A percentile compares a stretch with the other conserved stretches of the same genome.
These are phyloP conservation scores for Porcisia deanei DNA, from an alignment of 208 protist species.

Conservation along the genomic window DNA sequence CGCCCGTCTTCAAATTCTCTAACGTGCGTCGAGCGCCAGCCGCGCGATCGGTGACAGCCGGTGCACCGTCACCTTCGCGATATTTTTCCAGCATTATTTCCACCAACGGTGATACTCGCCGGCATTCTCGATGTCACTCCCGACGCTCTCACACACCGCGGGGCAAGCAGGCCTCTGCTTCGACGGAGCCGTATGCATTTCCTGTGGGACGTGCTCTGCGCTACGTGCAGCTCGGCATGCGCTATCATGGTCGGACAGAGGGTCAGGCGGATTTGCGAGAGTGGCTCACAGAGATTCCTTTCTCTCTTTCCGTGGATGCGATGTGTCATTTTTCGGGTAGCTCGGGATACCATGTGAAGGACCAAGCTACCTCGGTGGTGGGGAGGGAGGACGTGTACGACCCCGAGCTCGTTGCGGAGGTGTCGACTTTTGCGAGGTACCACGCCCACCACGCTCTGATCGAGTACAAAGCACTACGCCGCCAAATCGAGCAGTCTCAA, in stretches of 20 bases:
- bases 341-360: background rate
- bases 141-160: background rate
- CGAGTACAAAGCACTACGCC: slow-evolving; percentile 35
- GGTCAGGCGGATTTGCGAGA: slow-evolving; percentile 8
- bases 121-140: background rate
- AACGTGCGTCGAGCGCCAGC: background rate
- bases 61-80: background rate
- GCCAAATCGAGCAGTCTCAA: slow-evolving; percentile 1
- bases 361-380: background rate
- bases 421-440: slow-evolving; percentile 49
- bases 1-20: background rate
- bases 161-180: background rate
- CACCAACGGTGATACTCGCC: too few relatives aligned
- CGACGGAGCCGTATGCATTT: slow-evolving; percentile 30
- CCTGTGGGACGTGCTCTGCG: slow-evolving; percentile 39
- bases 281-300: slow-evolving; percentile 2
- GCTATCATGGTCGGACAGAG: slow-evolving; percentile 14
- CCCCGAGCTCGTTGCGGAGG: slow-evolving; percentile 15
- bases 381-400: background rate
- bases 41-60: background rate
- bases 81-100: background rate
- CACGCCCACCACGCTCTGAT: slow-evolving; percentile 77
- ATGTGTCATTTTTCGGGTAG: background rate
- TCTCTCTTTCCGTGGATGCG: background rate
- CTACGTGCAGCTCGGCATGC: slow-evolving; percentile 28